Conservation (phyloP, 1,284 basidiomycete genomes). For the Ganoderma multipileum region DNA sequence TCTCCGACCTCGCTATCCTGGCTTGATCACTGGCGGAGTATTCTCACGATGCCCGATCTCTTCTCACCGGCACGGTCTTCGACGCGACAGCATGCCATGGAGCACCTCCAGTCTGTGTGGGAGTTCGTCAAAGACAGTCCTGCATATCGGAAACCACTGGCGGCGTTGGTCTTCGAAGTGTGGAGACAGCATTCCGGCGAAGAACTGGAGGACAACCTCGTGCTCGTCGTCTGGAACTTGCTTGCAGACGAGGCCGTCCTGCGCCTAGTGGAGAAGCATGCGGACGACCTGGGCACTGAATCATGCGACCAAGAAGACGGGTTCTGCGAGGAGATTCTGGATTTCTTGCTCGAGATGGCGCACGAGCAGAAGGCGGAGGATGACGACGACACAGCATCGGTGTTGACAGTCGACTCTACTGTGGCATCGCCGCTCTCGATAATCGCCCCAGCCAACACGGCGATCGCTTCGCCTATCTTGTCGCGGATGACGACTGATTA, state of each 20-base stretch:
- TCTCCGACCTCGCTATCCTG: slow-evolving; percentile 73
- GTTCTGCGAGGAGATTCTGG: slow-evolving; percentile 31
- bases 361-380: slow-evolving; percentile 45
- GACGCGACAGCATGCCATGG: slow-evolving; percentile 64
- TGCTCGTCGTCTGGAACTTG: slow-evolving; percentile 64
- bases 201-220: slow-evolving; percentile 45
- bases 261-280: slow-evolving; percentile 49
- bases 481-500: slow-evolving; percentile 65
- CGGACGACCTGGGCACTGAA: slow-evolving; percentile 35
- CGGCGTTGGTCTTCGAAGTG: slow-evolving; percentile 61
- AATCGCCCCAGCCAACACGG: slow-evolving; percentile 42
- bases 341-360: slow-evolving; percentile 48
- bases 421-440: slow-evolving; percentile 22
- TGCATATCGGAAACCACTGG: slow-evolving; percentile 65
- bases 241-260: slow-evolving; percentile 67
- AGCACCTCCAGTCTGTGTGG: slow-evolving; percentile 61
- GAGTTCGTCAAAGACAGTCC: slow-evolving; percentile 73
- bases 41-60: slow-evolving; percentile 60
- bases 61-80: slow-evolving; percentile 53
- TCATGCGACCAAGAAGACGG: slow-evolving; percentile 33
- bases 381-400: slow-evolving; percentile 40
- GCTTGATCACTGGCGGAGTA: slow-evolving; percentile 66
- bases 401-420: slow-evolving; percentile 47
- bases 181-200: slow-evolving; percentile 50
- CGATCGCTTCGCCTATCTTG: slow-evolving; percentile 55